Conservation (phyloP, 352 stramenopile species). For the Phytophthora pisi region DNA sequence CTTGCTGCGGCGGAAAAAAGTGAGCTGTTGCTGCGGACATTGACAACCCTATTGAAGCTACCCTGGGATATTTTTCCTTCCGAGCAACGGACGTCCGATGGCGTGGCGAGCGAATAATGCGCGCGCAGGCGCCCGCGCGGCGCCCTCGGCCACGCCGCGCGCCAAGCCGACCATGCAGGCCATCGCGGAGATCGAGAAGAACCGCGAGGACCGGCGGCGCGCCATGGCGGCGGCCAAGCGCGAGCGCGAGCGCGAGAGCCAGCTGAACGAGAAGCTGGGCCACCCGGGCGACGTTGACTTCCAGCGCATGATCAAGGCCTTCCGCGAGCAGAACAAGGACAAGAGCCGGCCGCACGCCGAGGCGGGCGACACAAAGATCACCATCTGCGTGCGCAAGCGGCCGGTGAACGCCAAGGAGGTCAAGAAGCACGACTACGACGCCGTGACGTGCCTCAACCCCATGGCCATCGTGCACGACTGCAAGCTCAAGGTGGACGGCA, state of each 20-base stretch:
- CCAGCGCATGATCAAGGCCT: slow-evolving; percentile 90
- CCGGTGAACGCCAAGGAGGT: slow-evolving; percentile 93
- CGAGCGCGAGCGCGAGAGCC: slow-evolving; percentile 82
- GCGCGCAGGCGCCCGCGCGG: slow-evolving; percentile 5
- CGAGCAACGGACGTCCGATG: slow-evolving; percentile 29
- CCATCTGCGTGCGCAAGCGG: slow-evolving; percentile 96
- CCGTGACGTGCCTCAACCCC: slow-evolving; percentile 95
- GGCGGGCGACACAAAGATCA: slow-evolving; percentile 89
- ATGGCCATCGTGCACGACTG: slow-evolving; percentile 96
- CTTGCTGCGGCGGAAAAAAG: too few relatives aligned
- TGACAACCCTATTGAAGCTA: background rate
- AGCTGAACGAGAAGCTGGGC: slow-evolving; percentile 79
- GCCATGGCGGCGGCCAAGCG: slow-evolving; percentile 88
- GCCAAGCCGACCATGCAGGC: slow-evolving; percentile 71
- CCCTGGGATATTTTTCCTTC: background rate
- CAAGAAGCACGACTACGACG: slow-evolving; percentile 95
- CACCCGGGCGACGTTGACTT: slow-evolving; percentile 91
- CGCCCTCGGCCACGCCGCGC: slow-evolving; percentile 24
- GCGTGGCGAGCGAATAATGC: slow-evolving; percentile 37
- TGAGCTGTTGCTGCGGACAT: too few relatives aligned
- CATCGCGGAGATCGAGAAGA: slow-evolving; percentile 86
- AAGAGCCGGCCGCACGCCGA: slow-evolving; percentile 52
- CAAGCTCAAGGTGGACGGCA: slow-evolving; percentile 98
- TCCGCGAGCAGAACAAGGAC: slow-evolving; percentile 78
- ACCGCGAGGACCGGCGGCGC: slow-evolving; percentile 82